These are phyloP conservation scores for Trichoderma harzianum DNA, from an alignment of 2,329 filamentous ascomycete genomes.

Conservation along the genomic window DNA sequence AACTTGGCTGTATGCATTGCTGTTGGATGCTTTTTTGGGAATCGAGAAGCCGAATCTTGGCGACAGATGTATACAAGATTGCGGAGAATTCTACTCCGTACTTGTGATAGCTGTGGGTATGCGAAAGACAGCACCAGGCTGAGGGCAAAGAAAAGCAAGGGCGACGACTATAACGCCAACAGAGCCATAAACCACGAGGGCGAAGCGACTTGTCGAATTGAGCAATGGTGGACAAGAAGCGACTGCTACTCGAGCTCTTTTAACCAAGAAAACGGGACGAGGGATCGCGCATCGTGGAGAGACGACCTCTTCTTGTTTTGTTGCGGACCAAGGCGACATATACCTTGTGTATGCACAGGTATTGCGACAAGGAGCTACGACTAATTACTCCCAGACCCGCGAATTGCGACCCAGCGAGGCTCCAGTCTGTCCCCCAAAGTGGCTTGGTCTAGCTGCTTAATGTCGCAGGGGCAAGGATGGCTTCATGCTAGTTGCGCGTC, in stretches of 20 bases:
- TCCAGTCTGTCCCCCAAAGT: conserved; percentile 1
- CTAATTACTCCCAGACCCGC: conserved; percentile 18
- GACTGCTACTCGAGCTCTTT: conserved; percentile 3
- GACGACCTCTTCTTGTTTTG: conserved; percentile 5
- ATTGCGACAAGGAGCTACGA: conserved; percentile 18
- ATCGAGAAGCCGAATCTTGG: conserved; percentile 4
- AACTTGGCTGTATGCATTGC: conserved; percentile 23
- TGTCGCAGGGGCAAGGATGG: conserved; percentile 15
- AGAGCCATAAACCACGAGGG: conserved; percentile 4
- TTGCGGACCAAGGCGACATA: conserved; percentile 13
- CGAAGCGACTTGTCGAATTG: neutral
- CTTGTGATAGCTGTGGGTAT: neutral
- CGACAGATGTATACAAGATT: neutral
- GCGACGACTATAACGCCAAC: conserved; percentile 9
- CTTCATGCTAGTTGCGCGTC: conserved; percentile 14
- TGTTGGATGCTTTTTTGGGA: neutral
- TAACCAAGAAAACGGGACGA: conserved; percentile 3
- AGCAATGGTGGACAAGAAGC: neutral
- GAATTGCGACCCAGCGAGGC: conserved; percentile 17
- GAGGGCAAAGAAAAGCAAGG: neutral
- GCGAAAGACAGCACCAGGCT: conserved; percentile 16
- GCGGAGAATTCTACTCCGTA: neutral
- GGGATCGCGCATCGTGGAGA: conserved; percentile 14
- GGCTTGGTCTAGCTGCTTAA: conserved; percentile 15
- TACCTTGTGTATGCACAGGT: neutral